Evolutionary conservation across 371 early-diverging fungal genomes (phyloP).

Genomic region (Mucor circinelloides): DNA sequence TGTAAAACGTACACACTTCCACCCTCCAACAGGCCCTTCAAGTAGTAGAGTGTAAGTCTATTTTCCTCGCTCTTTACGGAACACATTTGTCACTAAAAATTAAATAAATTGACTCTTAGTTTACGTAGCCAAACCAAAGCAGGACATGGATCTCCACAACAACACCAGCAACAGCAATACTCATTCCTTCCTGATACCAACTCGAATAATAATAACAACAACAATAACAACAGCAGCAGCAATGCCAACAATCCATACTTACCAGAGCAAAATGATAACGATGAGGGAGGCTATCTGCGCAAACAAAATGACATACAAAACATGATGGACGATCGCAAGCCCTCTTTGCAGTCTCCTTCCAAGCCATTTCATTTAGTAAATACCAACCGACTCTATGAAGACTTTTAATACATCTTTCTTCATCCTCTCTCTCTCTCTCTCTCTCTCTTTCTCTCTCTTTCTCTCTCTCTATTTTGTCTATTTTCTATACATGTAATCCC

Average conservation of each 20-base stretch:
- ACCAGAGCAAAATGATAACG: constrained; percentile 6
- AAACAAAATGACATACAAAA: constrained; percentile 17
- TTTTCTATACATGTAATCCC: not conserved
- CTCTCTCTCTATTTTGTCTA: not conserved
- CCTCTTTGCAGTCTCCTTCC: constrained; percentile 16
- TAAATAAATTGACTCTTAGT: constrained; percentile 19
- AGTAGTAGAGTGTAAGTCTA: constrained; percentile 38
- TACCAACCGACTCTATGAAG: constrained; percentile 36
- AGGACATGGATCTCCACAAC: constrained; percentile 15
- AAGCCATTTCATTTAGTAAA: constrained; percentile 44
- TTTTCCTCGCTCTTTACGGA: not conserved
- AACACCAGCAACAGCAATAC: constrained; percentile 13
- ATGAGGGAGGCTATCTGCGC: not conserved
- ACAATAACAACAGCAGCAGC: constrained; percentile 2
- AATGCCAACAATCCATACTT: not conserved
- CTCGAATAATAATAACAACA: constrained; percentile 1
- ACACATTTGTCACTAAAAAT: not conserved
- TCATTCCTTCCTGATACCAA: constrained; percentile 19
- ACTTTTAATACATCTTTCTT: constrained; percentile 24
- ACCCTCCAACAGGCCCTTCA: constrained; percentile 19
- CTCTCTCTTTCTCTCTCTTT: not conserved
- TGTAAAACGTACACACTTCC: constrained; percentile 32
- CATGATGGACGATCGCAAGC: constrained; percentile 22
- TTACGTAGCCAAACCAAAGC: constrained; percentile 43
- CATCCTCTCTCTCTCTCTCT: not conserved